Conservation (phyloP, 306 rosid species). For the Trifolium dubium region DNA sequence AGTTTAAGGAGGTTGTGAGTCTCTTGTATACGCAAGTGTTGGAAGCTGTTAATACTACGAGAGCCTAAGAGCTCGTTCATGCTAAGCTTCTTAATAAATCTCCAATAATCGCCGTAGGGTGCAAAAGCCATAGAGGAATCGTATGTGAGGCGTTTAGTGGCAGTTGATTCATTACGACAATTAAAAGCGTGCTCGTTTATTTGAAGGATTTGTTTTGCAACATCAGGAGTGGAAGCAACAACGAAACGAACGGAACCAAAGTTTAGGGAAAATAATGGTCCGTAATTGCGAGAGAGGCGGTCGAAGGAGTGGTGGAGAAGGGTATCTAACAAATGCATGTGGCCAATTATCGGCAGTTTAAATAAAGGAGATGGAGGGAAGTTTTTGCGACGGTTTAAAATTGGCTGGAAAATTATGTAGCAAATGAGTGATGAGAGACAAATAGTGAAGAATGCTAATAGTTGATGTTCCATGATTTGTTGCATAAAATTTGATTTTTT, state of each 20-base stretch:
- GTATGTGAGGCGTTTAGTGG: slow-evolving; percentile 40
- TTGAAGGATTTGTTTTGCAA: slow-evolving; percentile 43
- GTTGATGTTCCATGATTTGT: neutral
- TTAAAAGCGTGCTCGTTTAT: slow-evolving; percentile 43
- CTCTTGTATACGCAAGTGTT: slow-evolving; percentile 32
- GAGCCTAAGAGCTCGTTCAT: slow-evolving; percentile 36
- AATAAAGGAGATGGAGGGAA: slow-evolving; percentile 43
- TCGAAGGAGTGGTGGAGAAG: slow-evolving; percentile 46
- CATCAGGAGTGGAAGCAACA: slow-evolving; percentile 33
- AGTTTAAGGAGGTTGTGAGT: neutral
- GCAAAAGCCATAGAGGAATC: slow-evolving; percentile 42
- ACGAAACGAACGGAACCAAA: slow-evolving; percentile 45
- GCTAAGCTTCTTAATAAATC: slow-evolving; percentile 14
- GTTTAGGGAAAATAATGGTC: slow-evolving; percentile 46
- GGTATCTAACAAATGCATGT: slow-evolving; percentile 43
- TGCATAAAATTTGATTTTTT: too few relatives aligned
- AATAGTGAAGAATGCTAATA: neutral
- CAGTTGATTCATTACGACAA: neutral
- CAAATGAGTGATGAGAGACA: neutral
- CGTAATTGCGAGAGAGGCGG: slow-evolving; percentile 36
- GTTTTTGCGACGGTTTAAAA: neutral
- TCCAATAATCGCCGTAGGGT: slow-evolving; percentile 43
- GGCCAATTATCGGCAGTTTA: slow-evolving; percentile 36
- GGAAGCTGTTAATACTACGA: slow-evolving; percentile 14
- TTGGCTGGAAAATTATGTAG: neutral